Evolutionary conservation across 441 rosid species (phyloP).

Genomic region (Adansonia madagascariensis): DNA sequence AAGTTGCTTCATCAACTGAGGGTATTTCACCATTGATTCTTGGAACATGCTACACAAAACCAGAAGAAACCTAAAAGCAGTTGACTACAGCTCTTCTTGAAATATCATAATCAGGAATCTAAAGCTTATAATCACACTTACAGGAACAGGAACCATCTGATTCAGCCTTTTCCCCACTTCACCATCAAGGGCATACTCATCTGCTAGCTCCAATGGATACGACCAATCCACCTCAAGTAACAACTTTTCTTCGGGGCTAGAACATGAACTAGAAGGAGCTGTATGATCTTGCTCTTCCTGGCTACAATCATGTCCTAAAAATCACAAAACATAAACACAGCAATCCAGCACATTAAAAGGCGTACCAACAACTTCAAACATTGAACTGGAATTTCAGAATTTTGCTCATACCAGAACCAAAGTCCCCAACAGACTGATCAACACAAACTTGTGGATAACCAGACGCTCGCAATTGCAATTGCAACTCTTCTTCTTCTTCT

Average conservation of each 20-base stretch:
- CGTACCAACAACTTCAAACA: neutral
- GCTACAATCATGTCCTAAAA: constrained; percentile 48
- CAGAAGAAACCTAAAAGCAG: neutral
- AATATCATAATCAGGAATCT: neutral
- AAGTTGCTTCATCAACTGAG: constrained; percentile 64
- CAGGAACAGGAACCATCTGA: constrained; percentile 75
- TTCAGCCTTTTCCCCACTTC: constrained; percentile 72
- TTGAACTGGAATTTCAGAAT: constrained; percentile 12
- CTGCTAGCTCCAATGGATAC: constrained; percentile 45
- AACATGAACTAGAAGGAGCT: constrained; percentile 54
- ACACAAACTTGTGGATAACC: constrained; percentile 44
- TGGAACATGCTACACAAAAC: constrained; percentile 64
- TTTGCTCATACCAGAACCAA: constrained; percentile 45
- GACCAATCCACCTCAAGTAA: constrained; percentile 47
- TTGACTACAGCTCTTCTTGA: neutral
- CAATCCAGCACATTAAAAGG: constrained; percentile 3
- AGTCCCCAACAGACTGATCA: constrained; percentile 37
- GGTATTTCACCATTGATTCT: constrained; percentile 82
- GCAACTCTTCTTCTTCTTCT: constrained; percentile 24
- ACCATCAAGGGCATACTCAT: constrained; percentile 50
- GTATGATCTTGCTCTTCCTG: constrained; percentile 58
- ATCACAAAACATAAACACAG: constrained; percentile 26
- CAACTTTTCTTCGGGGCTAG: constrained; percentile 57
- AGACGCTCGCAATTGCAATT: constrained; percentile 36
- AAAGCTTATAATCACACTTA: constrained; percentile 41